phyloP scores from a whole-genome alignment of 257 asterid genomes.

The Mentha longifolia region DNA sequence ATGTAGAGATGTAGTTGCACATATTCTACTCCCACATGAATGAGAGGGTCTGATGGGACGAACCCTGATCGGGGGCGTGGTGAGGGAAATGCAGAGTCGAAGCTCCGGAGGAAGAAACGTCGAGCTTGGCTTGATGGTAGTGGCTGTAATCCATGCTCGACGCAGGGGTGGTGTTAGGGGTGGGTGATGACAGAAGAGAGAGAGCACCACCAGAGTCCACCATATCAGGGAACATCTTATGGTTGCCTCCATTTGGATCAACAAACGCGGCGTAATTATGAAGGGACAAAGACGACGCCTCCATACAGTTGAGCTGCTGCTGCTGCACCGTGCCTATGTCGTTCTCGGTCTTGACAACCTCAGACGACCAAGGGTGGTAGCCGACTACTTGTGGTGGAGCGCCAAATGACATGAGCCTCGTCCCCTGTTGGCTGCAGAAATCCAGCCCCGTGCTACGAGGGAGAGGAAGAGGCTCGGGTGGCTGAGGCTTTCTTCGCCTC shows the following conservation, averaged over 20 bases:
- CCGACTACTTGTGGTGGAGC: constrained; percentile 52
- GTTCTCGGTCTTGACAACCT: constrained; percentile 44
- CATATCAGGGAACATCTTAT: neutral
- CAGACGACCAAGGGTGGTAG: constrained; percentile 44
- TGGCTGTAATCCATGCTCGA: constrained; percentile 13
- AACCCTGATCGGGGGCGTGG: constrained; percentile 41
- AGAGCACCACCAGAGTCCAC: constrained; percentile 69
- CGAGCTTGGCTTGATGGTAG: neutral
- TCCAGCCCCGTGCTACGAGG: neutral
- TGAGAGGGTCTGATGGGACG: constrained; percentile 78
- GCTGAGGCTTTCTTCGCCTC: constrained; percentile 90
- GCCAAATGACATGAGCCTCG: constrained; percentile 60
- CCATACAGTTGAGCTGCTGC: constrained; percentile 36
- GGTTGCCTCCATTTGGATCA: neutral
- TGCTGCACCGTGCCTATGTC: constrained; percentile 36
- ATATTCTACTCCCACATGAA: constrained; percentile 77
- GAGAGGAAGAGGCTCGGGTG: constrained; percentile 48
- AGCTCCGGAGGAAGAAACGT: neutral
- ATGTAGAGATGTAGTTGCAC: neutral
- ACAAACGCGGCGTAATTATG: neutral
- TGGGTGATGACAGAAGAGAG: constrained; percentile 98
- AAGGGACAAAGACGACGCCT: neutral
- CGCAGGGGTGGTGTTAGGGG: constrained; percentile 41
- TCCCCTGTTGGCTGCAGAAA: constrained; percentile 32
- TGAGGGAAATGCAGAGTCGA: constrained; percentile 53